Evolutionary conservation across 345 rosid genomes (phyloP), one percentile per base, ranked within the genome.

Genomic region (Mercurialis annua): DNA sequence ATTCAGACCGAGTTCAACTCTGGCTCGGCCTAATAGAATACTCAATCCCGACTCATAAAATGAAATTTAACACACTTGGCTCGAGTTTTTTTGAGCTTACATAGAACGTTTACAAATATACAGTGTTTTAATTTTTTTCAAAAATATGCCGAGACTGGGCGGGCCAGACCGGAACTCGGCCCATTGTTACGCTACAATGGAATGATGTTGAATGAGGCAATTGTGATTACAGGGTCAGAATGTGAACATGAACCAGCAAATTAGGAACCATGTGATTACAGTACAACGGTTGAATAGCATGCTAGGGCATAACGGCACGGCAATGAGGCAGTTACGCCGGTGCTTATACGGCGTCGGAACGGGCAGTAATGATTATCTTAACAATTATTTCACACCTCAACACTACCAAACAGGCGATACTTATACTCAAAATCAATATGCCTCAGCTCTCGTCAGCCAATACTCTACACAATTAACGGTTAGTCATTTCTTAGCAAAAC

Each of bases 351-450:
- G 30, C 3, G 10, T 53, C 1, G 64, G 61, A 30, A 42, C 59
- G 1, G 78, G 74, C 18, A 69, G 30, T 21, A 75, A 75, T 53
- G 78, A 75, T 65, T 75, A 69, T 54, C 16, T 75, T 15, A 69
- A 59, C 57, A 66, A 73, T 23, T 73, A 73, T 4, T 67, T 43
- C 52, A 2, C 67, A 67, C 79, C 79, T 6, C 26, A 52, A 12
- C 40, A 21, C 46, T 30, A 33, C 18, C 2, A 24, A 1, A 12
- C 74, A 10, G 70, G 80, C 59, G 52, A 8, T 26, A 26, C 0
- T 3, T 69, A 49, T 20, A 50, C 46, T 1, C 71, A 30, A 0
- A 50, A 71, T 0, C 42, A 62, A 51, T 80, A 46, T n/a, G 73
- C 84, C 5, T 2, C 49, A 16, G 30, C 43, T 64, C 79, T 83